phyloP scores from a whole-genome alignment of 495 filamentous ascomycete genomes.

The Aspergillus coremiiformis region DNA sequence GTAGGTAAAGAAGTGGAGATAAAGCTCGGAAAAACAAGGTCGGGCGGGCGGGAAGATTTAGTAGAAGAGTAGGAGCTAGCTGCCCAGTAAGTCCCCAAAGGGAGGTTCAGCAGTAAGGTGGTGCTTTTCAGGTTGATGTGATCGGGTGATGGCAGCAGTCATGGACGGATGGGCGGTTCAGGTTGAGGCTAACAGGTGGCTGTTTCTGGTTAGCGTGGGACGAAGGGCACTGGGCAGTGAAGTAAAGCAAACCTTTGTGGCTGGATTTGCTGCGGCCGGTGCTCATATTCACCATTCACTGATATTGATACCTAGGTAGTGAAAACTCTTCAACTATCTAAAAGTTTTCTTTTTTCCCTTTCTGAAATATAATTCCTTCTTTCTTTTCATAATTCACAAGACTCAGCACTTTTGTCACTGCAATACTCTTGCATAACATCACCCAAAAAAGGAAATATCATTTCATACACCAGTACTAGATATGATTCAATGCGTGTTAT shows the following conservation, averaged over 20 bases:
- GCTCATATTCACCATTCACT: background rate
- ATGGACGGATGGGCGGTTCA: constrained; percentile 19
- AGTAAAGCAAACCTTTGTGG: background rate
- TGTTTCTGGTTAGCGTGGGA: constrained; percentile 39
- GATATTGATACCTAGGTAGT: no score
- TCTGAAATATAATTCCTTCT: no score
- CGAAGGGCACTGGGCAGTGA: background rate
- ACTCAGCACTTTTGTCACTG: background rate
- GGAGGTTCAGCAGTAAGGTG: constrained; percentile 17
- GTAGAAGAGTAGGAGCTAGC: constrained; percentile 18
- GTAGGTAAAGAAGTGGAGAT: constrained; percentile 17
- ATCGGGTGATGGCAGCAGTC: constrained; percentile 24
- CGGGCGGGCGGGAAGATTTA: constrained; percentile 5
- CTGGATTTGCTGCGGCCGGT: background rate
- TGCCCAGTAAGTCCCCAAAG: constrained; percentile 26
- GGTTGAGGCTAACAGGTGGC: constrained; percentile 37
- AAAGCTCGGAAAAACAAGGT: constrained; percentile 14
- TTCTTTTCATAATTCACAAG: no score
- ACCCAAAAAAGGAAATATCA: background rate
- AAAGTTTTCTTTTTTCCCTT: no score
- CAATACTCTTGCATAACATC: background rate
- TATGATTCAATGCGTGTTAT: background rate
- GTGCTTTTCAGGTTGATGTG: constrained; percentile 18
- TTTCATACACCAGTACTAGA: background rate
- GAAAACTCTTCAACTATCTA: no score